Evolutionary conservation across 75 land plant genomes (phyloP).

Genomic region (Picea glauca): DNA sequence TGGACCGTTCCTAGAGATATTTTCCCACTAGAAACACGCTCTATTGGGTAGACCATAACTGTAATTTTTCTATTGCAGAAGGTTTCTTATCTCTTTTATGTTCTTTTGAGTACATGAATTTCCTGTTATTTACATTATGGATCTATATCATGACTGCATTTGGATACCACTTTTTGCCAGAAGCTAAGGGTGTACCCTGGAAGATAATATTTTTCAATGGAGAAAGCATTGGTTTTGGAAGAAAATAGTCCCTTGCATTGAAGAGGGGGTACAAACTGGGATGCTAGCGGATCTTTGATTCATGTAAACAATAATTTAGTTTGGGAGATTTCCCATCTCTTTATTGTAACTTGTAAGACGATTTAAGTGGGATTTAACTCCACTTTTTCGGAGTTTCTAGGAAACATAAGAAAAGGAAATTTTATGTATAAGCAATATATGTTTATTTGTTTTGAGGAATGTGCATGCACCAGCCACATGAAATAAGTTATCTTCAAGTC

Average conservation of each 20-base stretch:
- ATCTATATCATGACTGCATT: slow-evolving; percentile 41
- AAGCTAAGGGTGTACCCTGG: slow-evolving; percentile 52
- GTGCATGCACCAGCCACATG: too few relatives aligned
- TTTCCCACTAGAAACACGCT: slow-evolving; percentile 53
- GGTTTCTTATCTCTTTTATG: slow-evolving; percentile 54
- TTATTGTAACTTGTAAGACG: too few relatives aligned
- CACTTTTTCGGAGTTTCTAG: too few relatives aligned
- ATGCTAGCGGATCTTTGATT: not conserved
- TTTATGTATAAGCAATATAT: too few relatives aligned
- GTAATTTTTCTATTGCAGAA: slow-evolving; percentile 47
- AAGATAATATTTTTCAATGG: slow-evolving; percentile 47
- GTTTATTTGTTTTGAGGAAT: too few relatives aligned
- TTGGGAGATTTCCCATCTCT: too few relatives aligned
- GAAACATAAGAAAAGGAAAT: too few relatives aligned
- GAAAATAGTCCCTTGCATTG: slow-evolving; percentile 22
- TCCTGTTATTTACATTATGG: slow-evolving; percentile 46
- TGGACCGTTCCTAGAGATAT: slow-evolving; percentile 63
- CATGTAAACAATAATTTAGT: too few relatives aligned
- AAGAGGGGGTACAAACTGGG: slow-evolving; percentile 10
- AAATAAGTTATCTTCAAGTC: too few relatives aligned
- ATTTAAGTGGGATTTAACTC: too few relatives aligned
- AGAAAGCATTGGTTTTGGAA: slow-evolving; percentile 54
- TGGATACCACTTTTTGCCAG: slow-evolving; percentile 38
- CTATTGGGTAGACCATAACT: slow-evolving; percentile 53
- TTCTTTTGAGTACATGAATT: slow-evolving; percentile 35